Evolutionary conservation across 179 eudicot species (phyloP).

Genomic region (Gypsophila paniculata): DNA sequence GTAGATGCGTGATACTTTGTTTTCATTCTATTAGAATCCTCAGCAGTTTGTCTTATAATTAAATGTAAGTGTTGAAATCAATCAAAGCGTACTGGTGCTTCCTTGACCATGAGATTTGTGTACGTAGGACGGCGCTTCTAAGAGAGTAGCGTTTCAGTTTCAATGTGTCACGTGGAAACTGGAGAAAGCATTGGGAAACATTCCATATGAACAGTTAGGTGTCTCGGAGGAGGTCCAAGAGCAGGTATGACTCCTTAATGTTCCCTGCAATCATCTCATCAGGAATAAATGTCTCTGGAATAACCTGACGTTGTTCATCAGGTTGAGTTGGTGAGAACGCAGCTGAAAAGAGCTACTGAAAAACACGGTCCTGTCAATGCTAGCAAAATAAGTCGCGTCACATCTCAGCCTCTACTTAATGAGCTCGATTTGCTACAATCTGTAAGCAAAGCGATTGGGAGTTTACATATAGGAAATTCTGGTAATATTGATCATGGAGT

Average conservation of each 20-base stretch:
- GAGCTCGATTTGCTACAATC: conserved; percentile 42
- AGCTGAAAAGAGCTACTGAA: conserved; percentile 70
- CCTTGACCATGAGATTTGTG: neutral
- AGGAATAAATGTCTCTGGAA: conserved; percentile 27
- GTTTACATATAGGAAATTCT: conserved; percentile 52
- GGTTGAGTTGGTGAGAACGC: conserved; percentile 81
- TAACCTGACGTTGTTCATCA: conserved; percentile 19
- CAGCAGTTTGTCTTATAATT: neutral
- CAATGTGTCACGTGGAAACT: conserved; percentile 75
- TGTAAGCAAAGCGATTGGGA: conserved; percentile 40
- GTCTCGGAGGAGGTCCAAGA: conserved; percentile 91
- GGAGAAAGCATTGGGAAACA: conserved; percentile 56
- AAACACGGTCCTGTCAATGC: conserved; percentile 53
- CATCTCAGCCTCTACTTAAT: conserved; percentile 59
- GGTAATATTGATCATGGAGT: conserved; percentile 52
- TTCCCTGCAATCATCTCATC: conserved; percentile 4
- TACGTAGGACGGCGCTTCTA: conserved; percentile 51
- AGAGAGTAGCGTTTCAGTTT: conserved; percentile 62
- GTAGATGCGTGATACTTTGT: neutral
- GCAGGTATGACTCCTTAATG: conserved; percentile 45
- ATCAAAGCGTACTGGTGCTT: neutral
- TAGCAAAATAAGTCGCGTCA: conserved; percentile 43
- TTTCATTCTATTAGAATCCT: neutral
- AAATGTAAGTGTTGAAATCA: conserved; percentile 16
- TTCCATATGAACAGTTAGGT: conserved; percentile 56